phyloP scores from a whole-genome alignment of 1,284 basidiomycete genomes.

The Mycena citricolor region DNA sequence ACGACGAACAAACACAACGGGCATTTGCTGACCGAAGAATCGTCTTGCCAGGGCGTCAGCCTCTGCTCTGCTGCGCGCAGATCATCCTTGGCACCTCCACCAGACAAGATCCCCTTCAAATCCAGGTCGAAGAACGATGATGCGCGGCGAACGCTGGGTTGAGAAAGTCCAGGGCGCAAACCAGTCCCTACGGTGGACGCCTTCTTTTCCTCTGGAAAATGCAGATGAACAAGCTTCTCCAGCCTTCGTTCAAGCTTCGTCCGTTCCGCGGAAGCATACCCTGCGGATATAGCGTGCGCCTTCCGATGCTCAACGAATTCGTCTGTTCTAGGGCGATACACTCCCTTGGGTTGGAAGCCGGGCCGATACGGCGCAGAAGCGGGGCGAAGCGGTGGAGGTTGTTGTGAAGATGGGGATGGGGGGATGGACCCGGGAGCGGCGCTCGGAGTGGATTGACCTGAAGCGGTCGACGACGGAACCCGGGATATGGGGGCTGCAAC shows the following conservation, averaged over 20 bases:
- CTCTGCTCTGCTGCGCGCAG: conserved; percentile 81
- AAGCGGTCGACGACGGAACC: conserved; percentile 25
- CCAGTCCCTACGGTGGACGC: conserved; percentile 14
- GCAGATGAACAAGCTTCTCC: conserved; percentile 82
- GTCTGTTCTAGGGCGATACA: conserved; percentile 69
- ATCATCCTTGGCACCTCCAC: conserved; percentile 49
- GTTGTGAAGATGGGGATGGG: conserved; percentile 29
- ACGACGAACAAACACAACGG: conserved; percentile 78
- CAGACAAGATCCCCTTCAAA: conserved; percentile 52
- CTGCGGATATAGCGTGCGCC: conserved; percentile 38
- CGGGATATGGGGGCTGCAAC: conserved; percentile 3
- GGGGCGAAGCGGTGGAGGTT: conserved; percentile 26
- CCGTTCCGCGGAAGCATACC: conserved; percentile 47
- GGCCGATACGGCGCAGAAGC: conserved; percentile 65
- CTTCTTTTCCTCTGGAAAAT: conserved; percentile 56
- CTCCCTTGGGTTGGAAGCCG: conserved; percentile 81
- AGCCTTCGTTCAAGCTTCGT: conserved; percentile 79
- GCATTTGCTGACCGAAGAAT: conserved; percentile 74
- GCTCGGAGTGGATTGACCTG: conserved; percentile 24
- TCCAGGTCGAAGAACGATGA: conserved; percentile 72
- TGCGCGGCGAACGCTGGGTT: conserved; percentile 39
- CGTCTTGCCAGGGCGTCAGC: conserved; percentile 95
- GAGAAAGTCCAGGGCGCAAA: conserved; percentile 23
- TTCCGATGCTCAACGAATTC: conserved; percentile 69
- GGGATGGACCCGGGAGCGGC: conserved; percentile 31